Evolutionary conservation across 2,329 filamentous ascomycete species (phyloP).

Genomic region (Phialocephala sp.): DNA sequence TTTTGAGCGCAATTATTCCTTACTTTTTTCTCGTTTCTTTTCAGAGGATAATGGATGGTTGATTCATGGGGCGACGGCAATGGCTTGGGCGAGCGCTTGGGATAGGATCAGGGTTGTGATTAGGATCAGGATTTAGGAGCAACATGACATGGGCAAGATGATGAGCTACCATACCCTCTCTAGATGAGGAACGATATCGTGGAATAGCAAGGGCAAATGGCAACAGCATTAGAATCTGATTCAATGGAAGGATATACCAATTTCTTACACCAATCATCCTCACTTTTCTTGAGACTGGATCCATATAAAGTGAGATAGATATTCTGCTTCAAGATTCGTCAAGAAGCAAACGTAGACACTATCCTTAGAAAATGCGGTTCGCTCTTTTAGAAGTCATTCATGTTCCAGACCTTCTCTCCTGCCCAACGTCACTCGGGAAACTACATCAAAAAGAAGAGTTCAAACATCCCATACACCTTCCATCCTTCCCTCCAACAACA

Average conservation of each 20-base stretch:
- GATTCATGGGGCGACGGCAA: not conserved
- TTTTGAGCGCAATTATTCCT: not conserved
- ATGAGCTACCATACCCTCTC: not conserved
- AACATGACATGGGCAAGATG: not conserved
- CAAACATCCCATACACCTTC: not conserved
- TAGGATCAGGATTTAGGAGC: not conserved
- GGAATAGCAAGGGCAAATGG: not conserved
- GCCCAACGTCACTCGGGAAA: too few relatives aligned
- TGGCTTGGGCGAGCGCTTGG: conserved; percentile 3
- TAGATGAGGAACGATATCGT: conserved; percentile 10
- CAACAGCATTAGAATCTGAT: conserved; percentile 11
- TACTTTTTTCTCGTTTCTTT: conserved; percentile 10
- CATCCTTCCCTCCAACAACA: not conserved
- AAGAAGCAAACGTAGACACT: too few relatives aligned
- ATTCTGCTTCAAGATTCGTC: too few relatives aligned
- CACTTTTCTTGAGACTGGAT: not conserved
- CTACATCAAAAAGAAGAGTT: not conserved
- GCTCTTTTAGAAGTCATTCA: too few relatives aligned
- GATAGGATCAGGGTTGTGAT: not conserved
- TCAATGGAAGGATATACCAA: conserved; percentile 12
- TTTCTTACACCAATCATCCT: not conserved
- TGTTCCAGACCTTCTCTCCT: too few relatives aligned
- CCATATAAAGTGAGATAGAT: not conserved
- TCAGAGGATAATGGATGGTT: not conserved
- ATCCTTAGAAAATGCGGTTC: too few relatives aligned